Base-by-base conservation (phyloP, 129 eudicot species). In the Heracleum sosnowskyi region DNA sequence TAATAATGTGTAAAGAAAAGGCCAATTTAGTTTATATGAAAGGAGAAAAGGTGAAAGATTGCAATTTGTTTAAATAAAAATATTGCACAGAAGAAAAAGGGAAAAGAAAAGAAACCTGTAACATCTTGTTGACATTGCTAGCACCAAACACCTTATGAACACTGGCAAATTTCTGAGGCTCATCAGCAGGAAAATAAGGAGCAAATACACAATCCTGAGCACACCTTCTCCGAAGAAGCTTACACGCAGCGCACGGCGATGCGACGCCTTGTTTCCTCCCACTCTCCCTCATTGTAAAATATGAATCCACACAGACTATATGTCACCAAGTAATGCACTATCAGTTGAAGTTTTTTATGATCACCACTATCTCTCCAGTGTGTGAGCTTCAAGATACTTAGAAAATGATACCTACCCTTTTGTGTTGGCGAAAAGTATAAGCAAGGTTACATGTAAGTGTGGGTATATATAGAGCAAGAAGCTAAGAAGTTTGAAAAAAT, bases 71-170 rank as follows among this genome's bases (percentile, higher is more conserved):
- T 10, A 60, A 9, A 34, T n/a, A 60, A 60, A n/a, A 34, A 26
- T 46, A 26, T 10, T 60, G 24, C 22, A 66, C 9, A 31, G 11
- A 4, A 66, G n/a, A 34, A 4, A 10, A 12, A 11, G 31, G 11
- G 15, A 44, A 16, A 44, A 10, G 39, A 76, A 73, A 42, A 90
- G 49, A 4, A 37, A 72, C 97, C 97, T 90, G 96, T 49, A 92
- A 86, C 97, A 92, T 92, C 85, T 92, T 92, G 87, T 88, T 90
- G 85, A 92, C 97, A 83, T 92, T 92, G 90, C 97, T 92, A 79
- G 97, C 97, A 47, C 97, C 97, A 84, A 92, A 92, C 16, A 92
- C 97, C 84, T 87, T 92, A 81, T 92, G 97, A 47, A 92, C 97
- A 83, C 90, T 89, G 3, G 95, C 97, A 66, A 92, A 92, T 74